Evolutionary conservation across 805 yeast species (phyloP), one percentile per base, ranked within the genome.

Genomic region (Metschnikowia santaceciliae): DNA sequence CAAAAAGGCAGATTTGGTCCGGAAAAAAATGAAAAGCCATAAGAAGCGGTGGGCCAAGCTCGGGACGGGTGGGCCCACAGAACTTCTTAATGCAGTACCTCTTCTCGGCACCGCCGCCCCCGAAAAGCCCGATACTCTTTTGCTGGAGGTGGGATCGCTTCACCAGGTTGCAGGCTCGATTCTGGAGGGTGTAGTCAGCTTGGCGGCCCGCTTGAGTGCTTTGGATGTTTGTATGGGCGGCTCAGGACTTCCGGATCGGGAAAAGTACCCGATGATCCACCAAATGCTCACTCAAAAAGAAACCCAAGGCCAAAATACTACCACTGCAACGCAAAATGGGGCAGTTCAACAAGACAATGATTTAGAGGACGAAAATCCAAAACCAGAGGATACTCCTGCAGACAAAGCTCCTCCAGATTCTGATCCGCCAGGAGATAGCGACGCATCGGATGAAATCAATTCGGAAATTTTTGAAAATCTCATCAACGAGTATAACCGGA

Each of bases 1-100:
- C 17, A 71, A 71, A 52, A 54, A 61, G 26, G 48, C 48, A 10
- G 19, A 17, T 3, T 7, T 13, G 26, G 33, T 37, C 11, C 39
- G 42, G 20, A 17, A 46, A n/a, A 36, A 46, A 32, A 37, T 46
- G 42, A 36, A 37, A 36, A 14, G 20, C 15, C 34, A 37, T n/a
- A 37, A 32, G 36, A 36, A 37, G 26, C 48, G 35, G 11, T 37
- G 41, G 42, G 22, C 41, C 36, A 19, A 30, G 42, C 42, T 37
- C 15, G 22, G 30, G 4, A 1, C 36, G 3, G 13, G 6, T 6
- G 32, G 32, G 32, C 11, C 22, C 39, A 23, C 30, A 7, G 37
- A 42, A 6, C 7, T 20, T 11, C 19, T 30, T 4, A 32, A 13
- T 32, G 3, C 46, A 4, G 46, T 8, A 3, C 7, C 20, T 13